Conservation (phyloP, 805 yeast genomes). For the Spathaspora girioi region DNA sequence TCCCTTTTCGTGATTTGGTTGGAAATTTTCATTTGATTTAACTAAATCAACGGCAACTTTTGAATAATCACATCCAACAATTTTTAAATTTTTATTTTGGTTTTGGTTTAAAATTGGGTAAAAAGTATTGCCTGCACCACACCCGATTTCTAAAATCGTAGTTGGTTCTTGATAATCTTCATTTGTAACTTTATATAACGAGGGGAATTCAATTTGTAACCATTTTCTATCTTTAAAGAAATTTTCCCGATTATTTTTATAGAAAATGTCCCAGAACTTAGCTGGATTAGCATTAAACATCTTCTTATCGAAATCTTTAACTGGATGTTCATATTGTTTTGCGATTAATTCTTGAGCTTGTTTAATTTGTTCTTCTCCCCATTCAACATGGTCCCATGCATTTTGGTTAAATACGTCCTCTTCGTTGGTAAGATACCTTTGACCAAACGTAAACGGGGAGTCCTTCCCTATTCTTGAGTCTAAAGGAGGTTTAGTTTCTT, state of each 20-base stretch:
- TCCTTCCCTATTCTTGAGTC: conserved; percentile 75
- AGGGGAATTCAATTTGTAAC: conserved; percentile 92
- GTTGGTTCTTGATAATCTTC: conserved; percentile 65
- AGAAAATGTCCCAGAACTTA: conserved; percentile 92
- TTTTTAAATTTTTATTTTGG: conserved; percentile 67
- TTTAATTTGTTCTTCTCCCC: conserved; percentile 86
- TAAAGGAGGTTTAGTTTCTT: conserved; percentile 41
- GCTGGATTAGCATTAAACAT: conserved; percentile 84
- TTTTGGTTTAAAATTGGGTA: conserved; percentile 85
- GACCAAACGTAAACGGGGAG: conserved; percentile 89
- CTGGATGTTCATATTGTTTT: conserved; percentile 78
- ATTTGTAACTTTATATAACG: conserved; percentile 68
- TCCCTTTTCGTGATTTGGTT: conserved; percentile 42
- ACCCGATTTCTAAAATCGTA: conserved; percentile 86
- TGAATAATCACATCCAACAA: conserved; percentile 88
- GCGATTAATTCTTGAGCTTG: conserved; percentile 73
- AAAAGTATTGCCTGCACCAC: conserved; percentile 98
- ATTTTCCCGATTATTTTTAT: conserved; percentile 84
- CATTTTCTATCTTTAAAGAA: conserved; percentile 96
- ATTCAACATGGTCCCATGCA: conserved; percentile 97
- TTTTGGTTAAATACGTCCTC: conserved; percentile 88
- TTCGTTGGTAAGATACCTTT: conserved; percentile 65
- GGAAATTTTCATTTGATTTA: conserved; percentile 56
- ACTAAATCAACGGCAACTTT: conserved; percentile 88
- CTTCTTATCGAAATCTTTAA: conserved; percentile 78